These are phyloP conservation scores for Neurospora cerealis DNA, from an alignment of 495 filamentous ascomycete genomes.

Conservation along the genomic window DNA sequence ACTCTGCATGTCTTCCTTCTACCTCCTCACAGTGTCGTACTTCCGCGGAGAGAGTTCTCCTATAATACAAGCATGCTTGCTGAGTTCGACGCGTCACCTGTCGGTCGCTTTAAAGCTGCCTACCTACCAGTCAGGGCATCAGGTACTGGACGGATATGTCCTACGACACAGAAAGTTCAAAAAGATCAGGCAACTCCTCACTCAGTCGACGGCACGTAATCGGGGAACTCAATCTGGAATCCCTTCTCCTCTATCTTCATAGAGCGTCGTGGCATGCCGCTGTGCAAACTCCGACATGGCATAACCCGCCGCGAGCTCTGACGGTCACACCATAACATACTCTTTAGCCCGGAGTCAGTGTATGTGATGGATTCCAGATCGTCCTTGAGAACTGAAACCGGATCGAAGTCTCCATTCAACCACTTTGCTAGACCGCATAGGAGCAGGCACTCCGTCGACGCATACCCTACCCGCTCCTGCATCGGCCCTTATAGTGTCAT, in stretches of 20 bases:
- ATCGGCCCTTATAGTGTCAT: not conserved
- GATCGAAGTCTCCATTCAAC: not conserved
- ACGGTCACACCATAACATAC: not conserved
- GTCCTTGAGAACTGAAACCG: not conserved
- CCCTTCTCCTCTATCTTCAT: not conserved
- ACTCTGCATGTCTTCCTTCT: not conserved
- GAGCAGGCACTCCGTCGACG: not conserved
- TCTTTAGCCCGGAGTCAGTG: not conserved
- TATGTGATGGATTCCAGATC: not conserved
- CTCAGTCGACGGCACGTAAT: not conserved
- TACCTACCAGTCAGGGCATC: not conserved
- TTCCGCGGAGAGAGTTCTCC: not conserved
- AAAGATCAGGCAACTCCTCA: not conserved
- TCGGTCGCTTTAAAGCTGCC: not conserved
- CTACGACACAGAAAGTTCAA: not conserved
- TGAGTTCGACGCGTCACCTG: not conserved
- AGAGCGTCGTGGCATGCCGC: not conserved
- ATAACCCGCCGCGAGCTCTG: not conserved
- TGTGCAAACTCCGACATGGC: not conserved
- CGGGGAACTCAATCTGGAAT: not conserved
- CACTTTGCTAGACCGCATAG: not conserved
- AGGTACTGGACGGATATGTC: not conserved
- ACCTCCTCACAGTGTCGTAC: not conserved
- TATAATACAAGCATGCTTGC: not conserved
- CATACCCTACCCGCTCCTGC: not conserved